Conservation (phyloP, 1,284 basidiomycete species). For the Veloporphyrellus conicus region DNA sequence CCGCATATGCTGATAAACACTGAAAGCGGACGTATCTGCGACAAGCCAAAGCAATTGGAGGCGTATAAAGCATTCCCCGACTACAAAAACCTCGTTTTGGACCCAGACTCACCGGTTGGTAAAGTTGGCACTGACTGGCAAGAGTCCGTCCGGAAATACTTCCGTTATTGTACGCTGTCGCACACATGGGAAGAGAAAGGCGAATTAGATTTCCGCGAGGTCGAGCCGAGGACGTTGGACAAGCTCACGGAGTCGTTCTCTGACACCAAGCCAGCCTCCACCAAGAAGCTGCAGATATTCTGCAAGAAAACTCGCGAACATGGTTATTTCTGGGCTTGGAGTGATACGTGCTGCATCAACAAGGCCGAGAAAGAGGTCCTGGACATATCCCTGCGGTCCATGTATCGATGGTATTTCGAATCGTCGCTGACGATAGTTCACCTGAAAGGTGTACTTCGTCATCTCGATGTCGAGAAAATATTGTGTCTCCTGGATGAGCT, state of each 20-base stretch:
- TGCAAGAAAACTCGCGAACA: slow-evolving; percentile 1
- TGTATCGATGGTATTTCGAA: slow-evolving; percentile 16
- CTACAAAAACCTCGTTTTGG: slow-evolving; percentile 5
- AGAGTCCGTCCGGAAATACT: background rate
- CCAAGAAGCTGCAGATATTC: slow-evolving; percentile 9
- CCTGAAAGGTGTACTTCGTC: slow-evolving; percentile 7
- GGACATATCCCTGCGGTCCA: slow-evolving; percentile 10
- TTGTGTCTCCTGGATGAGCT: background rate
- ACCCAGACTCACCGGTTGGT: background rate
- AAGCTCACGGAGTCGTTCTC: background rate
- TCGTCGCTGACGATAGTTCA: slow-evolving; percentile 14
- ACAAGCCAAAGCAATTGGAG: slow-evolving; percentile 1
- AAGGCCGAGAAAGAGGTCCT: slow-evolving; percentile 11
- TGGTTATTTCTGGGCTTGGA: slow-evolving; percentile 16
- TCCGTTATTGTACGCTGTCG: slow-evolving; percentile 6
- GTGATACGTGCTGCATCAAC: slow-evolving; percentile 19
- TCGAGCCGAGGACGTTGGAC: slow-evolving; percentile 1
- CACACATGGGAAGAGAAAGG: slow-evolving; percentile 9
- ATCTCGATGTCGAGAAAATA: background rate
- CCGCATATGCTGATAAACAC: slow-evolving; percentile 7
- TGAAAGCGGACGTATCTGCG: slow-evolving; percentile 3
- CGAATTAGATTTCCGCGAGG: slow-evolving; percentile 1
- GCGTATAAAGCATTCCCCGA: background rate
- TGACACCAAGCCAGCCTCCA: background rate
- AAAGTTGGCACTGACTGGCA: background rate